A percentile compares a stretch with the other conserved stretches of the same genome.
These are phyloP conservation scores for Cylindrodendrum hubeiense DNA, from an alignment of 2,329 filamentous ascomycete species.

Conservation along the genomic window DNA sequence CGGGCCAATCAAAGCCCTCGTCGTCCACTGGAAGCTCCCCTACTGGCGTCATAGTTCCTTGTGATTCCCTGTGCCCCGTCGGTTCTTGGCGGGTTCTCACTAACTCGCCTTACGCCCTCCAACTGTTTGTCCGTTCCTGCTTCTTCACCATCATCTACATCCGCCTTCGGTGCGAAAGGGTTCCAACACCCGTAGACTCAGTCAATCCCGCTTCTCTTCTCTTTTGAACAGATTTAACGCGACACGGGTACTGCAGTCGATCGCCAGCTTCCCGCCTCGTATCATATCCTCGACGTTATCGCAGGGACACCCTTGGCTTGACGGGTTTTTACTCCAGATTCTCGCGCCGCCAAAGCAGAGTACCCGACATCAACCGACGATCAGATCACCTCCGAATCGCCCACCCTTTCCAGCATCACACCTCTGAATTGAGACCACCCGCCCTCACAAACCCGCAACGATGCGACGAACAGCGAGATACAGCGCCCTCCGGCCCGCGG, in stretches of 20 bases:
- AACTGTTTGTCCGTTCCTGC: conserved; percentile 19
- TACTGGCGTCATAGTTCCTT: conserved; percentile 21
- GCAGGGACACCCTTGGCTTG: neutral
- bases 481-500: conserved; percentile 58
- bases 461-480: conserved; percentile 52
- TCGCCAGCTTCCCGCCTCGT: neutral
- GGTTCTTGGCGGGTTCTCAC: neutral
- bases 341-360: neutral
- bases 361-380: neutral
- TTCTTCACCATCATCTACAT: conserved; percentile 29
- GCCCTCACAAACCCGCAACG: neutral
- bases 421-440: conserved; percentile 8
- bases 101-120: conserved; percentile 22
- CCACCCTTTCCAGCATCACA: conserved; percentile 12
- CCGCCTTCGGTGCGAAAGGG: conserved; percentile 38
- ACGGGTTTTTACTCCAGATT: neutral
- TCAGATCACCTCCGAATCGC: neutral
- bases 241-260: neutral
- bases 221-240: neutral
- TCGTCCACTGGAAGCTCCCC: neutral
- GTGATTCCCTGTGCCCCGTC: conserved; percentile 4
- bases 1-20: neutral
- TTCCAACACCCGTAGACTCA: conserved; percentile 19
- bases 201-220: neutral
- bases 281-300: neutral